Percentiles rank a stretch among this genome's conserved stretches.
Conservation (phyloP, 169 alveolate species). For the Neospora caninum region DNA sequence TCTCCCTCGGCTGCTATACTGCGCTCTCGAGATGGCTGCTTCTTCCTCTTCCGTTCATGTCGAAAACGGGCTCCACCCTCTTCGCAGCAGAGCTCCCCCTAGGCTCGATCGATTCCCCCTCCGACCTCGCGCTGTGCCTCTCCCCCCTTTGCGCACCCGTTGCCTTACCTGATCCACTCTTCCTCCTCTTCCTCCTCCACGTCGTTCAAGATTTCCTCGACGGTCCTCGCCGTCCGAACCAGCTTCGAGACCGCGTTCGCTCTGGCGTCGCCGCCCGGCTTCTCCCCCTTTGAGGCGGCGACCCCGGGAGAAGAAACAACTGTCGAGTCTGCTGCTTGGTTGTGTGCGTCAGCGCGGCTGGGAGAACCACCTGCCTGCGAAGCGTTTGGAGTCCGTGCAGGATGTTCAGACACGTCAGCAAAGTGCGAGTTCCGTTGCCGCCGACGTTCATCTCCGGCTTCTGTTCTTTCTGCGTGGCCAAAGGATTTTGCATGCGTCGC, state of each 20-base stretch:
- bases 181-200: constrained; percentile 37
- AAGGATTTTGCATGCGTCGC: too few species aligned
- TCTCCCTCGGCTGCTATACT: too few species aligned
- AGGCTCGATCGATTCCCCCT: too few species aligned
- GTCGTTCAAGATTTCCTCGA: not conserved
- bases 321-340: not conserved
- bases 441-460: not conserved
- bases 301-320: not conserved
- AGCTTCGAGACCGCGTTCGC: not conserved
- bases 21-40: too few species aligned
- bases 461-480: not conserved
- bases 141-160: too few species aligned
- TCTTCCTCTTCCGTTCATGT: too few species aligned
- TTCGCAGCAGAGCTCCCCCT: too few species aligned
- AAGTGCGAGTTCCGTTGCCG: not conserved
- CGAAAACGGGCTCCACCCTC: too few species aligned
- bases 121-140: too few species aligned
- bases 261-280: not conserved
- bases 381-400: not conserved
- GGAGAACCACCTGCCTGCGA: too few species aligned
- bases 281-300: not conserved
- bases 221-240: not conserved
- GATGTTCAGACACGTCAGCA: not conserved
- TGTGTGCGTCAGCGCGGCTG: too few species aligned
- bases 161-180: constrained; percentile 23